A percentile compares a stretch with the other conserved stretches of the same genome.
Evolutionary conservation across 1,284 basidiomycete genomes (phyloP).

Genomic region (Gomphus bonarii): DNA sequence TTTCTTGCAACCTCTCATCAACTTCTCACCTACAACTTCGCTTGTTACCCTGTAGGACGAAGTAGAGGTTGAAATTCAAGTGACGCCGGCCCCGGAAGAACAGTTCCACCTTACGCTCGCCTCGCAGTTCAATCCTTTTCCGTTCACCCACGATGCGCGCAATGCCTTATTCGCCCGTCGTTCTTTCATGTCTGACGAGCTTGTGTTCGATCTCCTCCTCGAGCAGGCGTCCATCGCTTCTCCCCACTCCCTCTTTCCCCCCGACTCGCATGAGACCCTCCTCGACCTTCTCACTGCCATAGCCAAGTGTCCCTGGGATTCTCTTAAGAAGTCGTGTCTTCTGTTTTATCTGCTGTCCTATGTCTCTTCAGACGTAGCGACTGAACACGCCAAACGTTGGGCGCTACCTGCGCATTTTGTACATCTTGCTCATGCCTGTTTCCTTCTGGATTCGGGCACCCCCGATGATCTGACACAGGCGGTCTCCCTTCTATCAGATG

Average conservation of each 20-base stretch:
- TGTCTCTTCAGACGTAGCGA: not conserved
- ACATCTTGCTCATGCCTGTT: conserved; percentile 6
- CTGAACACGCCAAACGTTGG: not conserved
- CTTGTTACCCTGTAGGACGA: not conserved
- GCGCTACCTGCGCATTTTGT: conserved; percentile 7
- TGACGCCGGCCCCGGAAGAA: conserved; percentile 6
- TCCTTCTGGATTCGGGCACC: conserved; percentile 3
- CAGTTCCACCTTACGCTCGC: not conserved
- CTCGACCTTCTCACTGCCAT: conserved; percentile 49
- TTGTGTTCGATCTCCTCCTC: conserved; percentile 68
- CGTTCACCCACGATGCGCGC: conserved; percentile 5
- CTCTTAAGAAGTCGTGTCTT: conserved; percentile 42
- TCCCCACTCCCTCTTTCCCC: conserved; percentile 55
- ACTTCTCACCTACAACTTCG: not conserved
- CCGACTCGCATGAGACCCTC: conserved; percentile 41
- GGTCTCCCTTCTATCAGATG: conserved; percentile 58
- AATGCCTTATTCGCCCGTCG: conserved; percentile 30
- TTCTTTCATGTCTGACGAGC: conserved; percentile 45
- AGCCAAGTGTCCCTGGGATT: conserved; percentile 50
- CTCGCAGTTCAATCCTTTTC: conserved; percentile 3
- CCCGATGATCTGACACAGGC: conserved; percentile 27
- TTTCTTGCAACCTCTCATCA: not conserved
- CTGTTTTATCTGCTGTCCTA: conserved; percentile 4
- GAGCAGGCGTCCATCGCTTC: conserved; percentile 48
- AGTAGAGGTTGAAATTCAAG: conserved; percentile 3